phyloP scores from a whole-genome alignment of 2,329 filamentous ascomycete species.

The Claviceps cyperi region DNA sequence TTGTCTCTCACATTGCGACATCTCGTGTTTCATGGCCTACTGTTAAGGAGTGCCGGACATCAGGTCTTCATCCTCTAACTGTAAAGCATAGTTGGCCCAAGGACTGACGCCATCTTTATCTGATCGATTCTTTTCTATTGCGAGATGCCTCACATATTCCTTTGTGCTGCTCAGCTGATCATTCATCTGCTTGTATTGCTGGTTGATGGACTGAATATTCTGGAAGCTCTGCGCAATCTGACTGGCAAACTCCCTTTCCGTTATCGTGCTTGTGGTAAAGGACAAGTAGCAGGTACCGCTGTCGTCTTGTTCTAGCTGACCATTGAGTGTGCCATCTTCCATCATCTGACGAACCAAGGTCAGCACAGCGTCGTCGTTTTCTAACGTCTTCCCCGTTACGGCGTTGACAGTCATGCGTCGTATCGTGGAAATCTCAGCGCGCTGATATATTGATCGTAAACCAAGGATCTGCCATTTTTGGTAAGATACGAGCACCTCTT shows the following conservation, averaged over 20 bases:
- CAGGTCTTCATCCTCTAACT: conserved; percentile 45
- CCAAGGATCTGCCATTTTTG: conserved; percentile 62
- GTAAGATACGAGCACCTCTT: conserved; percentile 55
- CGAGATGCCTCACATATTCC: conserved; percentile 37
- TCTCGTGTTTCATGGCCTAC: neutral
- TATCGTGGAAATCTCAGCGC: conserved; percentile 40
- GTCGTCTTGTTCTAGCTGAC: conserved; percentile 32
- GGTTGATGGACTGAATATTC: conserved; percentile 29
- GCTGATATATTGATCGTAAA: conserved; percentile 56
- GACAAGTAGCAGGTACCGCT: conserved; percentile 30
- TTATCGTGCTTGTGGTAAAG: conserved; percentile 31
- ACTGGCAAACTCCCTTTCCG: conserved; percentile 36
- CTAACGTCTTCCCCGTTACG: conserved; percentile 32
- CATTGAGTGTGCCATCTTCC: conserved; percentile 34
- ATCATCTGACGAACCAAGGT: conserved; percentile 41
- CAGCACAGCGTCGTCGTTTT: conserved; percentile 28
- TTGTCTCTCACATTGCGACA: too few species aligned
- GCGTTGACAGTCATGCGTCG: conserved; percentile 37
- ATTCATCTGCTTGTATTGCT: conserved; percentile 36
- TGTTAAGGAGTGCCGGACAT: conserved; percentile 31
- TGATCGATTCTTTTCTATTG: conserved; percentile 29
- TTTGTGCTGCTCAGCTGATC: conserved; percentile 39
- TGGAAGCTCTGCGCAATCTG: conserved; percentile 27
- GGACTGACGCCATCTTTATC: conserved; percentile 28
- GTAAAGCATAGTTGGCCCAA: conserved; percentile 27